Evolutionary conservation across 1,139 yeast genomes (phyloP), one percentile per base, ranked within the genome.

Genomic region (Hanseniaspora gamundiae): DNA sequence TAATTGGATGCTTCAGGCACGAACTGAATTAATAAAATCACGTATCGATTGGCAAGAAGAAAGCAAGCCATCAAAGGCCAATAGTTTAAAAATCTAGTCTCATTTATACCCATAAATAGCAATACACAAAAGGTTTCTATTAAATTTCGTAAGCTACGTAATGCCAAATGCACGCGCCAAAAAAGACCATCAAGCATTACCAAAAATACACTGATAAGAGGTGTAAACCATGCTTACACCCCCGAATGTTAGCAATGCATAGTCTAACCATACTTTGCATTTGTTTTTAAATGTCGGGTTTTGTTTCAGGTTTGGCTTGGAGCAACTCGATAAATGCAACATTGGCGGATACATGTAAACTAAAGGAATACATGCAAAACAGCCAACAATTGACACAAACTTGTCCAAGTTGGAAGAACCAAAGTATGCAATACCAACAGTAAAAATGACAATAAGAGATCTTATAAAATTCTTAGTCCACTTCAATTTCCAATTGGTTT

Each of bases 291-390:
- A 48, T 9, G 21, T 36, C 9, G 49, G 45, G 42, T 46, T 46
- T 35, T 44, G 48, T 13, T 62, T 61, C n/a, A 43, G 44, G 29
- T 46, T 49, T 1, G 65, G 57, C 20, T 55, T 47, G 2, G 67
- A 62, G 41, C 64, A 62, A 27, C 67, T 55, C 47, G 58, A 62
- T 41, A 65, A 67, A 56, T 82, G 91, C 42, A 82, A 64, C 67
- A 82, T 67, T 16, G 93, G 88, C 2, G 93, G 91, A 57, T 81
- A 81, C 75, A 82, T 78, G 63, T 82, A 82, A 3, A 82, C 91
- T 65, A 82, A 70, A 0, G 93, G 93, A 45, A 82, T 80, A 57
- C 93, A 82, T 1, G 88, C 88, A 64, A 81, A 78, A 45, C 87
- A 80, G 1, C 93, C 93, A 42, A 80, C 78, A 56, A 82, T 78